Base-by-base conservation (phyloP, 768 basidiomycete species). In the Clavulina sp. region DNA sequence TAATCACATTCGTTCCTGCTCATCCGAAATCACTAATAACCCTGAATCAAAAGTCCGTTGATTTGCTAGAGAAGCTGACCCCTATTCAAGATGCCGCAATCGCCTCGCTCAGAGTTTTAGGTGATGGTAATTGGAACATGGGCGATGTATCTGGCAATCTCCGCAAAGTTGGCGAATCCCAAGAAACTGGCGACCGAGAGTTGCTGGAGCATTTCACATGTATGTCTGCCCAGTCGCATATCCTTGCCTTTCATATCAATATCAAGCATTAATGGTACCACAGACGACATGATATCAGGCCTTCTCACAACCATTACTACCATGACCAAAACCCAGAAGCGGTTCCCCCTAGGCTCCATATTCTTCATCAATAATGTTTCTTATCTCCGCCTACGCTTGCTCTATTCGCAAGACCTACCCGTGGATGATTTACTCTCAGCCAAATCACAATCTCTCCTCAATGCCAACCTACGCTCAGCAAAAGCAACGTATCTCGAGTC, bases 61-160 rank as follows among this genome's bases (percentile, higher is more conserved):
- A 72, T 38, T 88, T 84, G 60, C 61, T 89, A 55, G 74, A 81
- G 51, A 70, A 73, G 49, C 65, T 89, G 2, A 81, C 83, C 0
- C 74, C 79, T 48, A 81, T 87, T 2, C 72, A 77, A 51, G 70
- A 68, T 18, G 83, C 81, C 1, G 82, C 79, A 6, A 73, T 73
- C 1, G 69, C 81, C 1, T 77, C 79, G 0, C 66, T 88, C 33
- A 61, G 76, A 36, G 74, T 77, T 2, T 72, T 89, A 0, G 86
- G 86, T 0, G 85, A 89, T 54, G 86, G 86, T 6, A 88, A 88
- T 57, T 88, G 86, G 86, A 84, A 77, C 64, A 88, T 89, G 85
- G 86, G 86, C 3, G 84, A 84, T 54, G 84, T 84, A 4, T 71
- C 53, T 24, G 54, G 31, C 2, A 55, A 32, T 31, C 18, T 83